These are phyloP conservation scores for Eleusine coracana DNA, from an alignment of 176 grass and related monocot species.

Conservation along the genomic window DNA sequence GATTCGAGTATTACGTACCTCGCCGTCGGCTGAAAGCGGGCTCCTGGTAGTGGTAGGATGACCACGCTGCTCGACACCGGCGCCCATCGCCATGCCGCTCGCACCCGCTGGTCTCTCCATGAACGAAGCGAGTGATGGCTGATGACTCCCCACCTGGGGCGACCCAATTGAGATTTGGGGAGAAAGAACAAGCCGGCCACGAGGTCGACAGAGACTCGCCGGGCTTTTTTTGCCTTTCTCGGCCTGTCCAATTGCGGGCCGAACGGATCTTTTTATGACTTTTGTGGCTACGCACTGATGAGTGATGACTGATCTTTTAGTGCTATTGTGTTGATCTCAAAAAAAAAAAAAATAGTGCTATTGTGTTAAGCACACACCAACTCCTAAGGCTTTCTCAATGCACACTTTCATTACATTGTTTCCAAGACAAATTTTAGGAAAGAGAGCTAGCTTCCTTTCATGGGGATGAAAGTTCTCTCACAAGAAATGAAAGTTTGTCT, in stretches of 20 bases:
- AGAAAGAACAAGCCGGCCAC: not conserved
- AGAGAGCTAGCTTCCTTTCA: too few relatives aligned
- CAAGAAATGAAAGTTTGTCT: too few relatives aligned
- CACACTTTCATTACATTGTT: too few relatives aligned
- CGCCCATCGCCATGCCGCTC: slow-evolving; percentile 2
- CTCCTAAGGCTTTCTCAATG: too few relatives aligned
- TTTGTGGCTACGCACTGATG: too few relatives aligned
- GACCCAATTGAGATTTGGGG: not conserved
- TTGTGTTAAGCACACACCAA: too few relatives aligned
- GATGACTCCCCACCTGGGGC: not conserved
- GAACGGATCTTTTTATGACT: not conserved
- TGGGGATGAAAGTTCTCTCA: too few relatives aligned
- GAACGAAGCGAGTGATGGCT: not conserved
- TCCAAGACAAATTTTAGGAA: too few relatives aligned
- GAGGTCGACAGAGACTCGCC: not conserved
- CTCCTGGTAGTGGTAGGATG: not conserved
- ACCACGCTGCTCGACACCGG: not conserved
- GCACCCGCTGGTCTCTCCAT: not conserved
- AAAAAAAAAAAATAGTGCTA: too few relatives aligned
- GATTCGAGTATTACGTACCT: slow-evolving; percentile 15
- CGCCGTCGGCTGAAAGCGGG: not conserved
- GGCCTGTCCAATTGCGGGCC: not conserved
- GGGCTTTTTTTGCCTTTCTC: not conserved
- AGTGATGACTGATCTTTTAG: too few relatives aligned
- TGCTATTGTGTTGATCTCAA: too few relatives aligned